These are phyloP conservation scores for Cinnamomum chago DNA, from an alignment of 164 flowering plant genomes.

Conservation along the genomic window DNA sequence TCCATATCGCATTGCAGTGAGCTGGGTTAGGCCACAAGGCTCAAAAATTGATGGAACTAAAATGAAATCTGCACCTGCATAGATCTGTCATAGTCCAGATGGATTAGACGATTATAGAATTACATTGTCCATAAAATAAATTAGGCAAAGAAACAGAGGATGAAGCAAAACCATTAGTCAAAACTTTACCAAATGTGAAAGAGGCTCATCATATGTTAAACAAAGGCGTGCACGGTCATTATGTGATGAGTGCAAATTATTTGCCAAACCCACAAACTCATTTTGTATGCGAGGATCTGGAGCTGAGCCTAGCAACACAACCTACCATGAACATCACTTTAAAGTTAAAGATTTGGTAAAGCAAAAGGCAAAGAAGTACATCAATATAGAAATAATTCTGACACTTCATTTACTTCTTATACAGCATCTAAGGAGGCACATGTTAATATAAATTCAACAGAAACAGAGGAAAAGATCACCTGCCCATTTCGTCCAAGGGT, in stretches of 20 bases:
- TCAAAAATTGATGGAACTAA: slow-evolving; percentile 95
- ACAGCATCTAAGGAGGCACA: not conserved
- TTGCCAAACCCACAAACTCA: slow-evolving; percentile 83
- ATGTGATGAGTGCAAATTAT: slow-evolving; percentile 73
- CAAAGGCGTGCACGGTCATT: slow-evolving; percentile 73
- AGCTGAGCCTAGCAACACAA: slow-evolving; percentile 95
- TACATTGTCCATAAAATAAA: not conserved
- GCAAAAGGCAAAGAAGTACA: not conserved
- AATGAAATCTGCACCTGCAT: slow-evolving; percentile 94
- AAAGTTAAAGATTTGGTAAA: not conserved
- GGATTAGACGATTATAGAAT: slow-evolving; percentile 1
- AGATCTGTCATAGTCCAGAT: slow-evolving; percentile 48
- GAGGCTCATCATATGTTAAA: slow-evolving; percentile 95
- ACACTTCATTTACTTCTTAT: not conserved
- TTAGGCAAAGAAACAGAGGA: not conserved
- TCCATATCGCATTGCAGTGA: slow-evolving; percentile 94
- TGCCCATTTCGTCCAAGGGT: slow-evolving; percentile 86
- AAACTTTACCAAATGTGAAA: slow-evolving; percentile 82
- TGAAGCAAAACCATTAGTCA: not conserved
- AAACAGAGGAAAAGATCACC: slow-evolving; percentile 34
- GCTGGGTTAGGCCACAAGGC: slow-evolving; percentile 98
- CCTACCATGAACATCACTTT: slow-evolving; percentile 43
- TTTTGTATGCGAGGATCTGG: slow-evolving; percentile 96
- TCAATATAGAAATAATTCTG: not conserved
- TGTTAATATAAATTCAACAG: not conserved